Percentiles rank a stretch among this genome's conserved stretches.
phyloP scores from a whole-genome alignment of 495 filamentous ascomycete genomes.

The Patellaria atrata region DNA sequence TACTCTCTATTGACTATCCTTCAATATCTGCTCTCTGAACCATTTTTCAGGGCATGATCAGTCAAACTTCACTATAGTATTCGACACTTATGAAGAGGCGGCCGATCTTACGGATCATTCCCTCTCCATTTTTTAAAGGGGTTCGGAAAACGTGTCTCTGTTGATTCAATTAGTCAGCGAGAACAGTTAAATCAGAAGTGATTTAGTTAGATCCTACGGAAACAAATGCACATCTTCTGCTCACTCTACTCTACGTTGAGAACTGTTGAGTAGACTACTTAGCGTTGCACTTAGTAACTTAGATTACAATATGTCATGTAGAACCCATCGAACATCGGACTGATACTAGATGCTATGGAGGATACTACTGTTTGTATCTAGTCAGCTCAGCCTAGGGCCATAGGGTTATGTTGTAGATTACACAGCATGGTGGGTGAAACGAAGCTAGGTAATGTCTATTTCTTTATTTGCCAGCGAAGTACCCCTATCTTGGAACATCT shows the following conservation, averaged over 20 bases:
- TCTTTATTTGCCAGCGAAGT: too few relatives aligned
- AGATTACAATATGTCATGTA: constrained; percentile 1
- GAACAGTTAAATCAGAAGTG: constrained; percentile 1
- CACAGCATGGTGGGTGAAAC: too few relatives aligned
- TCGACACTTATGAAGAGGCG: constrained; percentile 1
- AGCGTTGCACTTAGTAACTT: constrained; percentile 1
- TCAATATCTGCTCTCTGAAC: constrained; percentile 3
- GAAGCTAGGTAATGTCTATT: too few relatives aligned
- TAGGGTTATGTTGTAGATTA: too few relatives aligned
- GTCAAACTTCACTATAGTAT: constrained; percentile 1
- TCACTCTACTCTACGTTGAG: not conserved
- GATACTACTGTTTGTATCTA: too few relatives aligned
- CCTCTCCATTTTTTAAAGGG: constrained; percentile 2
- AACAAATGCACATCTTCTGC: constrained; percentile 1
- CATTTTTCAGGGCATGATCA: not conserved
- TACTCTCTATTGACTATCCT: constrained; percentile 1
- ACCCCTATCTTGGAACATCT: too few relatives aligned
- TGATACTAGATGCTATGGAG: too few relatives aligned
- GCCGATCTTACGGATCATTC: constrained; percentile 1
- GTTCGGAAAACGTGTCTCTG: constrained; percentile 1
- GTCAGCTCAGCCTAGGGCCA: too few relatives aligned
- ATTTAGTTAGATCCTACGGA: not conserved
- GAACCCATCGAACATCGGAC: too few relatives aligned
- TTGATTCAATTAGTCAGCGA: not conserved
- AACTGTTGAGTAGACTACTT: not conserved